Percentiles rank a stretch among this genome's conserved stretches.
phyloP scores from a whole-genome alignment of 2,329 filamentous ascomycete species.

The Pseudogymnoascus sp. region DNA sequence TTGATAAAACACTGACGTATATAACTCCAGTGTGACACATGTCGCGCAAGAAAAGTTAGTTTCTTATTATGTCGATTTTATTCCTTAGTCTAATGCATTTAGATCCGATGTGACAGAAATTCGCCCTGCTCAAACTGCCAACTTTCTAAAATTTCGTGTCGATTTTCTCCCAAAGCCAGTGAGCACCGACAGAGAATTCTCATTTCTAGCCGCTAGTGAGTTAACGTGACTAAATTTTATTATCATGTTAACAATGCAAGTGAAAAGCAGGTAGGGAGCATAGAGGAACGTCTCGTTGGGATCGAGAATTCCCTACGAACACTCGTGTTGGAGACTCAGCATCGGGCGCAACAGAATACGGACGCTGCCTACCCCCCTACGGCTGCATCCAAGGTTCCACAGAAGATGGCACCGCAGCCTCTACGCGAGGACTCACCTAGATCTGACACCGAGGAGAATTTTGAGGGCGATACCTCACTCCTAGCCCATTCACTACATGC shows the following conservation, averaged over 20 bases:
- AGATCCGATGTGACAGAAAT: slow-evolving; percentile 12
- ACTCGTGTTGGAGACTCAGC: slow-evolving; percentile 8
- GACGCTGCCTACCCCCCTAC: neutral
- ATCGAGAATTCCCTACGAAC: slow-evolving; percentile 13
- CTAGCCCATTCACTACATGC: slow-evolving; percentile 14
- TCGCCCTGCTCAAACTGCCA: slow-evolving; percentile 11
- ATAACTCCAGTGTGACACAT: slow-evolving; percentile 10
- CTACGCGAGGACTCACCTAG: neutral
- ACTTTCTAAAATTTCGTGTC: slow-evolving; percentile 9
- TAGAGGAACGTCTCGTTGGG: slow-evolving; percentile 13
- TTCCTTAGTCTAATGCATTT: neutral
- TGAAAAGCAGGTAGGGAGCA: slow-evolving; percentile 14
- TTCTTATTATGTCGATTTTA: neutral
- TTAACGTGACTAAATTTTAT: neutral
- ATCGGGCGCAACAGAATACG: neutral
- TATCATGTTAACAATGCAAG: slow-evolving; percentile 1
- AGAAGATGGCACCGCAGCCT: neutral
- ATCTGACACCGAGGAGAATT: neutral
- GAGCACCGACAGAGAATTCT: slow-evolving; percentile 13
- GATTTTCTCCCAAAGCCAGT: slow-evolving; percentile 6
- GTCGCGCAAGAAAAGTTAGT: slow-evolving; percentile 11
- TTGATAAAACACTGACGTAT: neutral
- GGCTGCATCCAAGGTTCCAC: neutral
- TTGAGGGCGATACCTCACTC: slow-evolving; percentile 14
- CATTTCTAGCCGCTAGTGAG: slow-evolving; percentile 16